Conservation (phyloP, 768 basidiomycete genomes). For the Amanita muscaria region DNA sequence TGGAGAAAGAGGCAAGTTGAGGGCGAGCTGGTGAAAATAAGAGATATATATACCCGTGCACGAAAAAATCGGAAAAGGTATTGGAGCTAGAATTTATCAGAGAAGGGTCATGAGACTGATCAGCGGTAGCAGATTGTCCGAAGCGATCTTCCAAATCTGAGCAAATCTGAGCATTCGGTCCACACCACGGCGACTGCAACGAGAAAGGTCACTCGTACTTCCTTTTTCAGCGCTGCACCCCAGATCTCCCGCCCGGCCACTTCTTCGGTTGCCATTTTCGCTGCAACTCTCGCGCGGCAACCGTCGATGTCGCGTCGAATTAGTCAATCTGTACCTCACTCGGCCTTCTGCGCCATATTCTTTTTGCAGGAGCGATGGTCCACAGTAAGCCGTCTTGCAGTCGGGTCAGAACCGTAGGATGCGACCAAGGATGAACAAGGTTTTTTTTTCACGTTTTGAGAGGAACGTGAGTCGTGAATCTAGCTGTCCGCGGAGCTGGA, state of each 20-base stretch:
- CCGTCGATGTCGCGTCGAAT: too few relatives aligned
- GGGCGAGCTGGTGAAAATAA: neutral
- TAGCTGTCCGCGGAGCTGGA: slow-evolving; percentile 6
- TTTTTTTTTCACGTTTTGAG: too few relatives aligned
- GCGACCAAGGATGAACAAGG: too few relatives aligned
- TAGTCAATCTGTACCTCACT: neutral
- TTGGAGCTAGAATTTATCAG: too few relatives aligned
- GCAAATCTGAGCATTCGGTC: slow-evolving; percentile 11
- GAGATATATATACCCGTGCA: neutral
- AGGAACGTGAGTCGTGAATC: too few relatives aligned
- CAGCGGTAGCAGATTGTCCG: slow-evolving; percentile 13
- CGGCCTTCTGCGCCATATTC: neutral
- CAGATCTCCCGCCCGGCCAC: slow-evolving; percentile 3
- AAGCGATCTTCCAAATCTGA: slow-evolving; percentile 12
- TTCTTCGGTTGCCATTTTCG: slow-evolving; percentile 8
- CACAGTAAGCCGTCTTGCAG: too few relatives aligned
- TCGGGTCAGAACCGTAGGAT: too few relatives aligned
- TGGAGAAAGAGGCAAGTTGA: neutral
- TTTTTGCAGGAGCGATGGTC: neutral
- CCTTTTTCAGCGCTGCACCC: too few relatives aligned
- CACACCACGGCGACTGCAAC: neutral
- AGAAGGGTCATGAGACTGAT: slow-evolving; percentile 10
- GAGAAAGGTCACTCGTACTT: too few relatives aligned
- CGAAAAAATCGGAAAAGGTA: slow-evolving; percentile 4
- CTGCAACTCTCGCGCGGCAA: neutral